Conservation (phyloP, 1,284 basidiomycete genomes). For the Heterobasidion occidentale region DNA sequence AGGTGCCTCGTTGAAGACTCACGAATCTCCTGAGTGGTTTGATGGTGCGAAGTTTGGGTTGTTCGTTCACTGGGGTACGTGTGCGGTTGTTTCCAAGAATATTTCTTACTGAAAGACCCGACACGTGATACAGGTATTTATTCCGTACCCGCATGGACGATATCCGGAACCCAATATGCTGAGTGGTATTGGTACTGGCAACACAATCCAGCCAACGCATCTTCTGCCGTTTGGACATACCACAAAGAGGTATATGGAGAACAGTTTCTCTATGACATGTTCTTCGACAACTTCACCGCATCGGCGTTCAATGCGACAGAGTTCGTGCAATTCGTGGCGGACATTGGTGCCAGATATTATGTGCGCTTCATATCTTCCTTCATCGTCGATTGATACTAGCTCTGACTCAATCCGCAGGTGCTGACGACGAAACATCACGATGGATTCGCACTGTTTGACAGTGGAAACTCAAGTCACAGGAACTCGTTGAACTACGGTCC, state of each 20-base stretch:
- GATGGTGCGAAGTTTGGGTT: not conserved
- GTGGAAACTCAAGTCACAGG: not conserved
- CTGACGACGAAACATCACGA: not conserved
- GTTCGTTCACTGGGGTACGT: not conserved
- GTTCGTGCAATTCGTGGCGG: not conserved
- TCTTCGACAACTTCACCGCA: not conserved
- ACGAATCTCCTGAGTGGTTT: constrained; percentile 48
- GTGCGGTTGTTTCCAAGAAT: not conserved
- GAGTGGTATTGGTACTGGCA: not conserved
- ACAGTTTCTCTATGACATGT: not conserved
- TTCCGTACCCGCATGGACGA: not conserved
- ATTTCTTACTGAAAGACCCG: not conserved
- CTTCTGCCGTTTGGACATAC: not conserved
- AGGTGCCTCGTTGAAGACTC: constrained; percentile 27
- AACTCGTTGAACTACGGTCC: not conserved
- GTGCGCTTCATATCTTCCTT: not conserved
- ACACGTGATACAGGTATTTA: not conserved
- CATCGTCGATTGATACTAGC: not conserved
- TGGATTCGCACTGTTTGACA: not conserved
- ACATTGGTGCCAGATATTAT: not conserved
- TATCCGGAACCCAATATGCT: not conserved
- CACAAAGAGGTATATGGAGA: not conserved
- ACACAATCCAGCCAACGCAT: not conserved
- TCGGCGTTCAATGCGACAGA: not conserved
- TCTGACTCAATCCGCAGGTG: not conserved